Base-by-base conservation (phyloP, 78 protist species). In the Dictyostelium purpureum region DNA sequence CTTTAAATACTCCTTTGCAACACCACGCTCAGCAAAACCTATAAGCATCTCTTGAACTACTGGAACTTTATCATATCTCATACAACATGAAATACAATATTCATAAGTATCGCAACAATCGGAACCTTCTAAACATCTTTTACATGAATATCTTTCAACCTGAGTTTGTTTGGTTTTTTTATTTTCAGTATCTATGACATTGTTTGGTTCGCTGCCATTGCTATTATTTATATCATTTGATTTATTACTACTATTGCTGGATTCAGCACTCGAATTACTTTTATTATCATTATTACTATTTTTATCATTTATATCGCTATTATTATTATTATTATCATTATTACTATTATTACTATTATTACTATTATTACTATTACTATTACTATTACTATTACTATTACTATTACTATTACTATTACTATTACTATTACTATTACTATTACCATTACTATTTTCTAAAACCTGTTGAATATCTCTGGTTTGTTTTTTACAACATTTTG, bases 31-130 rank as follows among this genome's bases (percentile, higher is more conserved):
- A 0, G 76, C 31, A 28, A 85, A 42, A 16, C 28, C 28, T 1
- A 42, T 51, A 7, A 73, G 28, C 3, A 63, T 49, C 0, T 56
- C 76, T 40, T 47, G 61, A 10, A 85, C 10, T 1, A 54, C 43
- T 52, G 90, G 26, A 26, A 54, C 21, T 33, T 85, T 85, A 35
- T 85, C 91, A 2, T 21, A n/a, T 24, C 75, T 38, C 91, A 85
- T 73, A 57, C 91, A 85, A 85, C 91, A 85, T 24, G 91, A 85
- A 19, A 85, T 74, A 85, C 91, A 85, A 56, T 59, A 71, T 11
- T 70, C 81, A 19, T 85, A 85, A 0, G 65, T 70, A 21, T 59
- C 65, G 33, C 91, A 85, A 85, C 91, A 85, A 51, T 69, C 63
- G 28, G 21, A 69, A 19, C 76, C 61, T 2, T 57, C 61, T 24